Base-by-base conservation (phyloP, 2,329 filamentous ascomycete species). In the Stachybotrys echinatus region DNA sequence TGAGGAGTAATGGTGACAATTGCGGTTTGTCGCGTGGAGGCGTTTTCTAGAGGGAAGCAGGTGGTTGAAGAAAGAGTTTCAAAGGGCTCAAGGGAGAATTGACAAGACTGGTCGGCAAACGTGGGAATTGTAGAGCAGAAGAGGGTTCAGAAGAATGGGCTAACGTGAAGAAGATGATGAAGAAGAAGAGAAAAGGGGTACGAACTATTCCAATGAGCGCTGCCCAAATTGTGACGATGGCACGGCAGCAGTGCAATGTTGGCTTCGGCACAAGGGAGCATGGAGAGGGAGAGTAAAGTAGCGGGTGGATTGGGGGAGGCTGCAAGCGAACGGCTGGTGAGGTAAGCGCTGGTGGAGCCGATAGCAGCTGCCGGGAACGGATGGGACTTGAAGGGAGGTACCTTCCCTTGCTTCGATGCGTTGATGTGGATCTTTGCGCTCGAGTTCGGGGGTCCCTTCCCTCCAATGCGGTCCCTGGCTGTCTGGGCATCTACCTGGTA, bases 161-260 rank as follows among this genome's bases (percentile, higher is more conserved):
- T 44, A 45, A 27, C 22, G 43, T 42, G 48, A 19, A 22, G 43
- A 45, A 50, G 46, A 50, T n/a, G n/a, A n/a, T n/a, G n/a, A n/a
- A n/a, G n/a, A n/a, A n/a, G n/a, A n/a, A n/a, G n/a, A 48, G 43
- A 45, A 50, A 49, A 55, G 52, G 23, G 31, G 50, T 49, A 69
- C 66, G 63, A 68, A 69, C 66, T 67, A 61, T 59, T 59, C 61
- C 58, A 59, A 64, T 51, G 58, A 64, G 57, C 57, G 58, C 58
- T 55, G 57, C 56, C 56, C 54, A 52, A 52, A 55, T 40, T 45
- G 57, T 52, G 44, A 53, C 50, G 54, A 60, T 53, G 50, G 57
- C 54, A 55, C 55, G 56, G 56, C 53, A 45, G 53, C 54, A 50
- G 48, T 50, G 48, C 14, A 55, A 51, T 54, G 52, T 52, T 54